Evolutionary conservation across 176 grass and related monocot genomes (phyloP), one percentile per base, ranked within the genome.

Genomic region (Bothriochloa decipiens): DNA sequence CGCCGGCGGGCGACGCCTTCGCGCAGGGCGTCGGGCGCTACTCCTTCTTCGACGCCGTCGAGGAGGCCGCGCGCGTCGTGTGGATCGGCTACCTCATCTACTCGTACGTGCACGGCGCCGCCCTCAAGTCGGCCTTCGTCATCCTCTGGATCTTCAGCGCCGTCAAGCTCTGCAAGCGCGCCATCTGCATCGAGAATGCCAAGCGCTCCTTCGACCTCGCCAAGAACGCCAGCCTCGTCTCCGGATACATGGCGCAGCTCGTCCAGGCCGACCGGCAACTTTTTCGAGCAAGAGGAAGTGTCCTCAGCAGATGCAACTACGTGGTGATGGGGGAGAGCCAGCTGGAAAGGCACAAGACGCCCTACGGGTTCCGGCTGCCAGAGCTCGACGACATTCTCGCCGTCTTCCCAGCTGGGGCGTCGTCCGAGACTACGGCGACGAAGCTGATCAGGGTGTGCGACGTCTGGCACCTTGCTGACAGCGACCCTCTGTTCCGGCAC

Each of bases 21-120:
- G 55, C 76, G 2, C 53, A 12, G 1, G 68, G 68, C 40, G 76
- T 80, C 27, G 32, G 16, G 4, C 37, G 77, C 27, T 80, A 80
- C 28, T 45, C 49, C 41, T 11, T 72, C 67, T 40, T 79, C n/a
- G 41, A 80, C 52, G 53, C 77, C 55, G 84, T 80, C 41, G 84
- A 86, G 41, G 33, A 86, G 67, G 75, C 69, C 18, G 68, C 66
- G 0, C 84, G 75, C 53, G 73, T 86, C 36, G 57, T 37, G 12
- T 86, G 84, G 84, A 53, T 86, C 41, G 68, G 68, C 66, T 80
- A 81, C 68, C 84, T 86, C 68, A 40, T 86, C 84, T 86, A 86
- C 84, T 2, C 68, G 7, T 70, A 80, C 41, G 84, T 80, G 11
- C 84, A 70, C 36, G 22, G 23, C 15, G 5, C 23, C 11, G 64